phyloP scores from a whole-genome alignment of 2,329 filamentous ascomycete species.

The Ophiostoma himal-ulmi region DNA sequence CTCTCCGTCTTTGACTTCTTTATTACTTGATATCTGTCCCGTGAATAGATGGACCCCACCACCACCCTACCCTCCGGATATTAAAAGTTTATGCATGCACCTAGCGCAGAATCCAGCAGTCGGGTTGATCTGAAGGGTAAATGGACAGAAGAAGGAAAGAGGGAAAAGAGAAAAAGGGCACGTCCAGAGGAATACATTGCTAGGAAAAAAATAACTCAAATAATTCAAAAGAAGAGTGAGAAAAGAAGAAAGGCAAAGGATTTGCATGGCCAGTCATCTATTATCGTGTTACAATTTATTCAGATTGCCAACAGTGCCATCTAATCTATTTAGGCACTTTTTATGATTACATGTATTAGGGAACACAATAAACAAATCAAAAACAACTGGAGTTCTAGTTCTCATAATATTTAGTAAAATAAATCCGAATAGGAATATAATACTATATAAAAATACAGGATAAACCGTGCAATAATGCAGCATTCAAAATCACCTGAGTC shows the following conservation, averaged over 20 bases:
- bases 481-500: neutral
- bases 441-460: neutral
- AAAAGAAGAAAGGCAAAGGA: neutral
- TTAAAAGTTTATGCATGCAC: constrained; percentile 25
- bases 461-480: neutral
- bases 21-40: constrained; percentile 1
- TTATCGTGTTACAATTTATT: neutral
- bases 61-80: constrained; percentile 23
- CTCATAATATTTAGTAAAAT: too few species aligned
- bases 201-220: neutral
- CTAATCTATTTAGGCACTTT: neutral
- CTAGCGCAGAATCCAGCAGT: constrained; percentile 16
- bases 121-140: constrained; percentile 1
- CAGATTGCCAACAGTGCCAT: neutral
- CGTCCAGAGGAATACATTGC: neutral
- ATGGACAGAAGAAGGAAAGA: neutral
- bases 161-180: neutral
- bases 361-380: neutral
- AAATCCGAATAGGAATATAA: too few species aligned
- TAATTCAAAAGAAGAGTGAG: neutral
- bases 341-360: neutral
- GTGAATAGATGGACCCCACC: constrained; percentile 13
- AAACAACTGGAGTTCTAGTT: too few species aligned
- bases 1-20: neutral
- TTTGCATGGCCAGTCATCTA: neutral